A percentile compares a stretch with the other conserved stretches of the same genome.
Evolutionary conservation across 225 moss, liverwort and hornwort species (phyloP).

Genomic region (Sphagnum tenellum): DNA sequence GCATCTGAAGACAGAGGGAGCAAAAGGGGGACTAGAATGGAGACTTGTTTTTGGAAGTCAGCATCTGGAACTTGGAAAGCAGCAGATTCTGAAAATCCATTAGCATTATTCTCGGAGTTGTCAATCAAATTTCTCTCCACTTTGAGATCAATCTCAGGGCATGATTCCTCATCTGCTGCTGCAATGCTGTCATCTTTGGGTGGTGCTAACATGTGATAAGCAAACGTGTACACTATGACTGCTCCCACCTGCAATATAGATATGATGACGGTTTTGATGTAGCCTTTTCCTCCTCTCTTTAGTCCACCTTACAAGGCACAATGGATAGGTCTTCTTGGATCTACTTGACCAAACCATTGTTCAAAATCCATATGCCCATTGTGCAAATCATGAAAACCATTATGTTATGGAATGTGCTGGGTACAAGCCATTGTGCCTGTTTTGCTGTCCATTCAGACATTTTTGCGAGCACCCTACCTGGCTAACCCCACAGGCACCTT

Average conservation of each 20-base stretch:
- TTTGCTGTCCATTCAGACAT: too few relatives aligned
- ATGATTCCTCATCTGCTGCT: background rate
- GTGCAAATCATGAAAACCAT: too few relatives aligned
- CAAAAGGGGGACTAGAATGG: conserved; percentile 18
- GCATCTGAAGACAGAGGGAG: background rate
- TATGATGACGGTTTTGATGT: too few relatives aligned
- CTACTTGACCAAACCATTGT: too few relatives aligned
- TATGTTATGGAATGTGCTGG: too few relatives aligned
- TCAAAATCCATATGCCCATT: too few relatives aligned
- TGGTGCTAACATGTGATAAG: conserved; percentile 63
- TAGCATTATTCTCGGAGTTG: background rate
- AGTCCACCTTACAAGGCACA: too few relatives aligned
- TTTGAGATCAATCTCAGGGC: conserved; percentile 9
- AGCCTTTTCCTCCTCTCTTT: too few relatives aligned
- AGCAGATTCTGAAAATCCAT: background rate
- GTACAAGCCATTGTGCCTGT: too few relatives aligned
- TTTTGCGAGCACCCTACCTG: too few relatives aligned
- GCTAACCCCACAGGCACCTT: too few relatives aligned
- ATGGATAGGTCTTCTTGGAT: too few relatives aligned
- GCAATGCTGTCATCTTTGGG: conserved; percentile 11
- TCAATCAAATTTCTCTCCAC: conserved; percentile 7
- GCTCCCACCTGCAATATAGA: conserved; percentile 57
- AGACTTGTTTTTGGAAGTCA: conserved; percentile 8
- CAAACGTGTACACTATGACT: conserved; percentile 82
- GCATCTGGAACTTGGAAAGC: background rate